Base-by-base conservation (phyloP, 768 basidiomycete genomes). In the Mycena galericulata region DNA sequence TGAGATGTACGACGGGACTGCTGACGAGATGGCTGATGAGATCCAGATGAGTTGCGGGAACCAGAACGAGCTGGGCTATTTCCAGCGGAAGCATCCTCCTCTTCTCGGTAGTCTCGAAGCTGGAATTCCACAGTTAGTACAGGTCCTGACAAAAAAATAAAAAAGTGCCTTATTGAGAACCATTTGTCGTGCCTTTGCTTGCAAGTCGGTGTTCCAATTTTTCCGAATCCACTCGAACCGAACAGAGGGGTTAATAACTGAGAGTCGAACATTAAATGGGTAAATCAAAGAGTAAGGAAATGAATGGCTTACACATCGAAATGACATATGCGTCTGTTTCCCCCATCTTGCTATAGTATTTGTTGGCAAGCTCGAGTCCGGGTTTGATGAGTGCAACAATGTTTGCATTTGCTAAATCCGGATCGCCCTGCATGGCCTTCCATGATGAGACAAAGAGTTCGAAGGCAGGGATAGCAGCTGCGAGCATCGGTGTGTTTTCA, bases 271-370 rank as follows among this genome's bases (percentile, higher is more conserved):
- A 46, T 22, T 46, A 46, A 46, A 22, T 22, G 20, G 6, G 24
- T 46, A 36, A 36, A 14, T 36, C 34, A 36, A 7, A 17, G 40
- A n/a, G n/a, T n/a, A n/a, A n/a, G n/a, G n/a, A n/a, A n/a, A 41
- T n/a, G n/a, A n/a, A n/a, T 41, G 10, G 32, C 50, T 51, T 51
- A 32, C 50, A 51, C 50, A 51, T 51, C 18, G 50, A 3, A 20
- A 51, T 51, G 17, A 49, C 29, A 12, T 46, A 46, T 46, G 45
- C 45, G 22, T 46, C 30, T 7, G 47, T 49, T 27, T 49, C 50
- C 32, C 51, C 51, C 51, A 54, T 54, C 51, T 54, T 54, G 51
- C 41, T 56, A 38, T 56, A 56, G 41, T 56, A 56, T 26, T 27
- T 56, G 15, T 5, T 56, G 24, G 55, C 55, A 56, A 56, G 27